Evolutionary conservation across 208 protist genomes (phyloP).

Genomic region (Hexamita inflata): DNA sequence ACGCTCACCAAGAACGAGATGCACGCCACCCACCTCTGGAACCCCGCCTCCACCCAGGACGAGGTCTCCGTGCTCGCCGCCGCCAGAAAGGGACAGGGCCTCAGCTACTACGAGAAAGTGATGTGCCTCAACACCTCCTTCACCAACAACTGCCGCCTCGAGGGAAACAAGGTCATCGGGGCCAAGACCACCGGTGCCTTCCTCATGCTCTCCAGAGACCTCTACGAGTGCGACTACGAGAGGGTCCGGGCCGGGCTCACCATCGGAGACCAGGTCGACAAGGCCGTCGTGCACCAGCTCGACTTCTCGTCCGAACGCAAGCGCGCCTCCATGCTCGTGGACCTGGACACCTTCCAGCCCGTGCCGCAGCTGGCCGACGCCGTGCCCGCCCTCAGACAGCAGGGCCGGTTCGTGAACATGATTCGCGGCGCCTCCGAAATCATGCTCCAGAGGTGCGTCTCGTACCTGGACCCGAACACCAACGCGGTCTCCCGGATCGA

Average conservation of each 20-base stretch:
- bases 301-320: conserved; percentile 49
- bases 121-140: not conserved
- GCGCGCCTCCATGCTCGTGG: too few species aligned
- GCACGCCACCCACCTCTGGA: conserved; percentile 67
- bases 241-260: conserved; percentile 8
- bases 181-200: conserved; percentile 63
- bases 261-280: not conserved
- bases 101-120: not conserved
- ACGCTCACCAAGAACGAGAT: conserved; percentile 90
- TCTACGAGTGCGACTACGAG: conserved; percentile 37
- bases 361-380: too few species aligned
- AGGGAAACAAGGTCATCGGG: conserved; percentile 41
- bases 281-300: not conserved
- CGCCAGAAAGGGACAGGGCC: conserved; percentile 44
- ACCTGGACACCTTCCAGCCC: too few species aligned
- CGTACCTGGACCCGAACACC: too few species aligned
- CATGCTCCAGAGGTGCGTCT: too few species aligned
- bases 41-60: conserved; percentile 42
- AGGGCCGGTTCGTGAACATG: too few species aligned
- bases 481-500: too few species aligned
- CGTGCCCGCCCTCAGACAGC: too few species aligned
- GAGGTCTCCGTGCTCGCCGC: conserved; percentile 46
- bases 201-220: conserved; percentile 37
- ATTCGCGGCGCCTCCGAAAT: too few species aligned
- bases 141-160: not conserved